phyloP scores from a whole-genome alignment of 129 eudicot genomes.

The Glebionis coronaria region DNA sequence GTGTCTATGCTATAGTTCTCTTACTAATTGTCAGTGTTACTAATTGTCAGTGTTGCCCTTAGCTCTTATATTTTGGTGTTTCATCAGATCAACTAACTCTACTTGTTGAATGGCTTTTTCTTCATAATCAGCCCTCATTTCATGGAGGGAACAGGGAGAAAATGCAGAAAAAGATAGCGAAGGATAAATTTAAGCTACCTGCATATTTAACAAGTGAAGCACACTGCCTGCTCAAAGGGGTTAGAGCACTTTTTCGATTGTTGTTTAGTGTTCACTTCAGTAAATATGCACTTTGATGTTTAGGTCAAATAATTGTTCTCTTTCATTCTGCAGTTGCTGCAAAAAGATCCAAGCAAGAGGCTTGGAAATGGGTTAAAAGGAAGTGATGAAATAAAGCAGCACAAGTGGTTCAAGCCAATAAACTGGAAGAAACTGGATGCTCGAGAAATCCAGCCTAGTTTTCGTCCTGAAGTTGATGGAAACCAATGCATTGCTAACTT shows the following conservation, averaged over 20 bases:
- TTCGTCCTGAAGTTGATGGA: slow-evolving; percentile 68
- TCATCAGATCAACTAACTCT: neutral
- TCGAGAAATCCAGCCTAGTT: slow-evolving; percentile 59
- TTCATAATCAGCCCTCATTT: slow-evolving; percentile 74
- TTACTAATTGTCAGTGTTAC: slow-evolving; percentile 5
- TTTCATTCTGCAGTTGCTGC: slow-evolving; percentile 46
- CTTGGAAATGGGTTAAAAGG: slow-evolving; percentile 76
- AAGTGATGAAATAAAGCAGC: slow-evolving; percentile 68
- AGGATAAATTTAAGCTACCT: slow-evolving; percentile 85
- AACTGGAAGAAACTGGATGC: slow-evolving; percentile 81
- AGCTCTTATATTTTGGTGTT: neutral
- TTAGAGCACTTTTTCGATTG: slow-evolving; percentile 16
- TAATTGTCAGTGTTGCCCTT: neutral
- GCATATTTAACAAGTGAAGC: slow-evolving; percentile 83
- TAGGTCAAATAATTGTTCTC: neutral
- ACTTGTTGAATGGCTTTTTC: slow-evolving; percentile 12
- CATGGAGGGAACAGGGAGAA: slow-evolving; percentile 77
- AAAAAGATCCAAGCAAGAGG: slow-evolving; percentile 73
- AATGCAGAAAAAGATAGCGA: slow-evolving; percentile 77
- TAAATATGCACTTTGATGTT: neutral
- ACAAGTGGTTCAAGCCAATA: slow-evolving; percentile 77
- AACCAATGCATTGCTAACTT: slow-evolving; percentile 70
- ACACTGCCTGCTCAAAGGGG: slow-evolving; percentile 84
- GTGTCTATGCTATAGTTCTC: neutral
- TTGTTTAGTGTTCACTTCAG: neutral